Evolutionary conservation across 257 asterid species (phyloP).

Genomic region (Nicotiana undulata): DNA sequence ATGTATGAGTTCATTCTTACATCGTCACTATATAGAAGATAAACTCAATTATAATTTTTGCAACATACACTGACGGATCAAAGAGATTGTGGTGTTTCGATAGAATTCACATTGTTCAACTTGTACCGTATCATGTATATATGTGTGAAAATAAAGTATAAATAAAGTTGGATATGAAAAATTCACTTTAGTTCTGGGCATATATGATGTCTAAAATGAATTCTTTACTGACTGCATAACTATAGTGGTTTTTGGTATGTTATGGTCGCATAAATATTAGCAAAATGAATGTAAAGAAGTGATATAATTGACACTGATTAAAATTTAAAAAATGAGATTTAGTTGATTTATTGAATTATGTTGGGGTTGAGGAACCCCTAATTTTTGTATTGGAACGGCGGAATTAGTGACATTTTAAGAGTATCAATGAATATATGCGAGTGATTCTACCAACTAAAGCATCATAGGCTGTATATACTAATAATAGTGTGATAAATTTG

Average conservation of each 20-base stretch:
- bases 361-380: background rate
- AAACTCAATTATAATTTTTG: background rate
- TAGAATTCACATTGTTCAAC: background rate
- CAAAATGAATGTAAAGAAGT: background rate
- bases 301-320: background rate
- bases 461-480: background rate
- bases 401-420: background rate
- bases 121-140: background rate
- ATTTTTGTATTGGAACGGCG: background rate
- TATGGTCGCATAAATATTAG: background rate
- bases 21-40: background rate
- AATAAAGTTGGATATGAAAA: background rate
- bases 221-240: background rate
- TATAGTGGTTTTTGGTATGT: background rate
- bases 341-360: background rate
- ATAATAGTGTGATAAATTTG: background rate
- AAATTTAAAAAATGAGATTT: background rate
- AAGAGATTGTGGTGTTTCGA: background rate
- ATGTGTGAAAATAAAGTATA: background rate
- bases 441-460: slow-evolving; percentile 5
- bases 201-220: background rate
- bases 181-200: background rate
- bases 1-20: no score
- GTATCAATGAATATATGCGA: background rate
- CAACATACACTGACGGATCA: background rate